Conservation (phyloP, 2,329 filamentous ascomycete genomes). For the Monosporascus cannonballus region DNA sequence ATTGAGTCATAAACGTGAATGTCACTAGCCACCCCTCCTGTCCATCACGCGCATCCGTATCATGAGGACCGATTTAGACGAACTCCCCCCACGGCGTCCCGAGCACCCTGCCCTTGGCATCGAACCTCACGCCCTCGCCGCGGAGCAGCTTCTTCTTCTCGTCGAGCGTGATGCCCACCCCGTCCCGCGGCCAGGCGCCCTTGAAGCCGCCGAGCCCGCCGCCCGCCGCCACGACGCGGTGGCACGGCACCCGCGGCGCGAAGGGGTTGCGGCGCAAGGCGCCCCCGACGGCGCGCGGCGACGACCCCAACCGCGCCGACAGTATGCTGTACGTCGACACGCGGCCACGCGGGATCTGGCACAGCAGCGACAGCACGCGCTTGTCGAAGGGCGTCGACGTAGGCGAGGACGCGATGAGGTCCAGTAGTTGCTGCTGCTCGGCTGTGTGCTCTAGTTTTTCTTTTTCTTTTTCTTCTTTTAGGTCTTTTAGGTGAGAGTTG, state of each 20-base stretch:
- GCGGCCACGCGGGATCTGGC: constrained; percentile 68
- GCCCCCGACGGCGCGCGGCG: constrained; percentile 33
- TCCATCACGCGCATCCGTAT: no score
- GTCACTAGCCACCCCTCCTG: no score
- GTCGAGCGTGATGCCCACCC: constrained; percentile 55
- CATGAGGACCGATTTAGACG: constrained; percentile 11
- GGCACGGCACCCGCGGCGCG: constrained; percentile 68
- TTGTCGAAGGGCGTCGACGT: constrained; percentile 52
- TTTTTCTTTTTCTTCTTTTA: background rate
- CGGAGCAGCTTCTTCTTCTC: constrained; percentile 58
- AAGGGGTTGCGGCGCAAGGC: constrained; percentile 70
- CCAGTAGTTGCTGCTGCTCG: constrained; percentile 26
- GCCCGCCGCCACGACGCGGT: constrained; percentile 70
- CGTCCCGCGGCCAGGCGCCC: constrained; percentile 57
- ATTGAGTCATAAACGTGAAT: no score
- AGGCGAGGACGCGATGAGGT: constrained; percentile 37
- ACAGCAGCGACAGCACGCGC: constrained; percentile 63
- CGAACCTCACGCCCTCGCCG: constrained; percentile 59
- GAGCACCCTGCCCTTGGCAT: constrained; percentile 52
- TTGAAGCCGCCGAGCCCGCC: constrained; percentile 68
- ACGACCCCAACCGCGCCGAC: constrained; percentile 41
- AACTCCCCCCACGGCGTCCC: constrained; percentile 48
- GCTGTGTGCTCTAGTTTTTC: no score
- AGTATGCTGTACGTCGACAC: constrained; percentile 76
- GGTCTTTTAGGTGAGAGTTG: background rate